phyloP scores from a whole-genome alignment of 768 basidiomycete species.

The Gloeopeniophorella convolvens region DNA sequence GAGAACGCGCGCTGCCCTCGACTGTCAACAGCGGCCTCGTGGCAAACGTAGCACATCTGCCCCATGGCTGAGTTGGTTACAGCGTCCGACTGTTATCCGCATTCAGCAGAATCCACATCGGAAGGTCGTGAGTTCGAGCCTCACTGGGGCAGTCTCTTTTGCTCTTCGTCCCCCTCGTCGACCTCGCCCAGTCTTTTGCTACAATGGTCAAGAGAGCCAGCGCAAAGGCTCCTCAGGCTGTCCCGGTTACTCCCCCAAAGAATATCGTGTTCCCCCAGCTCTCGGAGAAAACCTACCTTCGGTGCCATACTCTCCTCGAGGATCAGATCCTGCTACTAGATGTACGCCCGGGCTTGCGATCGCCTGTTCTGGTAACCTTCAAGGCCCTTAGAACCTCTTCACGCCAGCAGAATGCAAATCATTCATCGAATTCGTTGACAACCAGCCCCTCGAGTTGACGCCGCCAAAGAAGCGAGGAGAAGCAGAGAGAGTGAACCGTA shows the following conservation, averaged over 20 bases:
- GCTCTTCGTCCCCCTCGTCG: no score
- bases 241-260: not conserved
- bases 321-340: constrained; percentile 61
- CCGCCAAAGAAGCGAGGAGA: constrained; percentile 69
- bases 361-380: not conserved
- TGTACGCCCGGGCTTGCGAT: constrained; percentile 30
- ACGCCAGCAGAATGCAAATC: constrained; percentile 55
- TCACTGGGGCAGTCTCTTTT: constrained; percentile 45
- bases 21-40: no score
- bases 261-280: constrained; percentile 1
- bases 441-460: constrained; percentile 54
- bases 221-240: not conserved
- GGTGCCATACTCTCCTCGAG: constrained; percentile 37
- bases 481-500: constrained; percentile 64
- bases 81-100: constrained; percentile 67
- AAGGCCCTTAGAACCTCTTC: constrained; percentile 41
- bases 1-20: no score
- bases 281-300: constrained; percentile 10
- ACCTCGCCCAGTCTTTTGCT: no score
- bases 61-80: constrained; percentile 76
- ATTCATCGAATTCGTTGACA: constrained; percentile 54
- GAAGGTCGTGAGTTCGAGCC: constrained; percentile 68
- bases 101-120: constrained; percentile 32
- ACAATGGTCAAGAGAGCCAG: no score
- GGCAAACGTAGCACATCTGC: no score